Evolutionary conservation across 306 rosid species (phyloP).

Genomic region (Cicer yamashitae): DNA sequence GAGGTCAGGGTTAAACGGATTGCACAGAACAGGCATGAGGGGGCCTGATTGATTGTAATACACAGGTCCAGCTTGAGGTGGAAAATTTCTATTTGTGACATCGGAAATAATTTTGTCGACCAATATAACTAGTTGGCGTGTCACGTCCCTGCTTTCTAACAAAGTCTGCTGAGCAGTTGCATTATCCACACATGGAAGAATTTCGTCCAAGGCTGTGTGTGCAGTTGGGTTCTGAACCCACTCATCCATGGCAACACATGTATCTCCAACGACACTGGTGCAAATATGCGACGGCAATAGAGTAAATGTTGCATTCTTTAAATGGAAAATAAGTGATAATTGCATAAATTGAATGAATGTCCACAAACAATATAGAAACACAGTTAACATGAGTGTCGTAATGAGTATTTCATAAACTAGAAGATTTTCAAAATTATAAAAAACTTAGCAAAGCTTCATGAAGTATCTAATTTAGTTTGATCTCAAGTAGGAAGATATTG

Average conservation of each 20-base stretch:
- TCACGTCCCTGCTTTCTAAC: conserved; percentile 62
- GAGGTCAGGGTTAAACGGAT: conserved; percentile 60
- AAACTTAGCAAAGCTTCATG: conserved; percentile 5
- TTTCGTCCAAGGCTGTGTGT: conserved; percentile 84
- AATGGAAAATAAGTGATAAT: conserved; percentile 4
- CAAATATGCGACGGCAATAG: conserved; percentile 38
- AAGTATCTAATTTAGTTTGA: background rate
- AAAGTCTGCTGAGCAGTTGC: conserved; percentile 77
- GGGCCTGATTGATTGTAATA: conserved; percentile 89
- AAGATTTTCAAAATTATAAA: background rate
- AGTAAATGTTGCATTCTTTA: conserved; percentile 26
- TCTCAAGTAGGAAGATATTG: background rate
- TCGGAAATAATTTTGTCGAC: conserved; percentile 54
- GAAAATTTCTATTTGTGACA: conserved; percentile 55
- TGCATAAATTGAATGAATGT: conserved; percentile 1
- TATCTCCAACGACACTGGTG: conserved; percentile 78
- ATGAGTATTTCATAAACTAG: conserved; percentile 13
- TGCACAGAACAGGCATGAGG: conserved; percentile 73
- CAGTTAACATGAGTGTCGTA: background rate
- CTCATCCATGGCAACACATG: conserved; percentile 88
- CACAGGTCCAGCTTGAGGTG: conserved; percentile 48
- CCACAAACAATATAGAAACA: background rate
- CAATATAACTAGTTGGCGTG: conserved; percentile 51
- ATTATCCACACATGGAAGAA: conserved; percentile 90
- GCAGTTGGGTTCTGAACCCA: conserved; percentile 86